Evolutionary conservation across 306 rosid species (phyloP).

Genomic region (Lotus japonicus): DNA sequence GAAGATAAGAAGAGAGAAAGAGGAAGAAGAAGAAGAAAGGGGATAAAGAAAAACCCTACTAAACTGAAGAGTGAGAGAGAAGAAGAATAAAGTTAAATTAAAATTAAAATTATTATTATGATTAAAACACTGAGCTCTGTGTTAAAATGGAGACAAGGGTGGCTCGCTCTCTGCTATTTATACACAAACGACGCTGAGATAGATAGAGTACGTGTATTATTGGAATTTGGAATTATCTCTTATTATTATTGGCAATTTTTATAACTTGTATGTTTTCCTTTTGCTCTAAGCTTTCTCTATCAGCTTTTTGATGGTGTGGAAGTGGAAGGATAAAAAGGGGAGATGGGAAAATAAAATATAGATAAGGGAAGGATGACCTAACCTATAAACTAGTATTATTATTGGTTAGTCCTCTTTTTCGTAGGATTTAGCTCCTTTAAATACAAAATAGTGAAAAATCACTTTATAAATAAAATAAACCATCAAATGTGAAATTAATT

Average conservation of each 20-base stretch:
- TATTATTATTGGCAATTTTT: not conserved
- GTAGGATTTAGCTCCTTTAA: too few relatives aligned
- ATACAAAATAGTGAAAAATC: too few relatives aligned
- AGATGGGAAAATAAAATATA: too few relatives aligned
- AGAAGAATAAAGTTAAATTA: too few relatives aligned
- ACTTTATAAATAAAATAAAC: too few relatives aligned
- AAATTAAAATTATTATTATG: not conserved
- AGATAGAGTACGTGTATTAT: not conserved
- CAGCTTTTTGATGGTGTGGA: slow-evolving; percentile 7
- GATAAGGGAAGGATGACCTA: too few relatives aligned
- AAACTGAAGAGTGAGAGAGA: not conserved
- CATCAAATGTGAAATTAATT: too few relatives aligned
- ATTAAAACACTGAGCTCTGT: not conserved
- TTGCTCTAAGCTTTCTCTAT: slow-evolving; percentile 13
- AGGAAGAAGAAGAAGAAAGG: not conserved
- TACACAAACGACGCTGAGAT: slow-evolving; percentile 24
- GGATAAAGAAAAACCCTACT: slow-evolving; percentile 42
- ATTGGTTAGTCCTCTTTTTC: too few relatives aligned
- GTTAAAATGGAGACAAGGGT: slow-evolving; percentile 1
- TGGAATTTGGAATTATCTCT: not conserved
- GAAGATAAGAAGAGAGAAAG: not conserved
- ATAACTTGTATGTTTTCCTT: not conserved
- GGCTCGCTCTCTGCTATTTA: slow-evolving; percentile 34
- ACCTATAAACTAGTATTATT: too few relatives aligned
- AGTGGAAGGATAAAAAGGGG: not conserved